These are phyloP conservation scores for Talaromyces sp. DNA, from an alignment of 2,329 filamentous ascomycete species.

Conservation along the genomic window DNA sequence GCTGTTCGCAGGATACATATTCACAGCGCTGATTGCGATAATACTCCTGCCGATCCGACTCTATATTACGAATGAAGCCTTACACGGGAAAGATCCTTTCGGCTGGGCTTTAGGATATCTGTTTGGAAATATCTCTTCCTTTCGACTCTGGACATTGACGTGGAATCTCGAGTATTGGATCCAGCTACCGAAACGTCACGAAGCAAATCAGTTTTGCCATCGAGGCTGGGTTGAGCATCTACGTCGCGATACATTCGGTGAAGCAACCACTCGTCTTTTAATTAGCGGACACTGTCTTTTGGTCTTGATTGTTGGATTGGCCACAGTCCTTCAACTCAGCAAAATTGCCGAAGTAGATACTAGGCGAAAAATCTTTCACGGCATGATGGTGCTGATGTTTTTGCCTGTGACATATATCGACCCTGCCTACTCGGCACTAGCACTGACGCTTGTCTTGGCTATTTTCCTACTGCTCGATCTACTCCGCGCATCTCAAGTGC, in stretches of 20 bases:
- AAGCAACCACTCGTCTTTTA: constrained; percentile 76
- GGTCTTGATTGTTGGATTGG: constrained; percentile 68
- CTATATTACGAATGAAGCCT: constrained; percentile 64
- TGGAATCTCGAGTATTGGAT: constrained; percentile 73
- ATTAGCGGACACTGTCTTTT: constrained; percentile 70
- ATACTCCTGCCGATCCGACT: constrained; percentile 69
- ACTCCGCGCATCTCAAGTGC: constrained; percentile 84
- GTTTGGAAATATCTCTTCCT: constrained; percentile 70
- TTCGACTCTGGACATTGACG: constrained; percentile 69
- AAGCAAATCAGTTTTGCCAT: constrained; percentile 39
- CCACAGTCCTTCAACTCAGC: constrained; percentile 71
- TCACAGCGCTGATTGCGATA: constrained; percentile 62
- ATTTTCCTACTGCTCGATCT: constrained; percentile 87
- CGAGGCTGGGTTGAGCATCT: constrained; percentile 63
- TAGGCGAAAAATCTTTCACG: constrained; percentile 93
- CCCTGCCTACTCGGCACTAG: constrained; percentile 75
- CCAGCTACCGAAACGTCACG: constrained; percentile 55
- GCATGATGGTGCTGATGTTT: constrained; percentile 97
- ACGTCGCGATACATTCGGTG: constrained; percentile 64
- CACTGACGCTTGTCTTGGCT: constrained; percentile 73
- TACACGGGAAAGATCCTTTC: constrained; percentile 73
- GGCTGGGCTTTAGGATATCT: constrained; percentile 92
- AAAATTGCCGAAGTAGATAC: constrained; percentile 88
- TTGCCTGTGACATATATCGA: constrained; percentile 83
- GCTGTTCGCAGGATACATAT: constrained; percentile 78